These are phyloP conservation scores for Quercus dentata DNA, from an alignment of 306 rosid species.

Conservation along the genomic window DNA sequence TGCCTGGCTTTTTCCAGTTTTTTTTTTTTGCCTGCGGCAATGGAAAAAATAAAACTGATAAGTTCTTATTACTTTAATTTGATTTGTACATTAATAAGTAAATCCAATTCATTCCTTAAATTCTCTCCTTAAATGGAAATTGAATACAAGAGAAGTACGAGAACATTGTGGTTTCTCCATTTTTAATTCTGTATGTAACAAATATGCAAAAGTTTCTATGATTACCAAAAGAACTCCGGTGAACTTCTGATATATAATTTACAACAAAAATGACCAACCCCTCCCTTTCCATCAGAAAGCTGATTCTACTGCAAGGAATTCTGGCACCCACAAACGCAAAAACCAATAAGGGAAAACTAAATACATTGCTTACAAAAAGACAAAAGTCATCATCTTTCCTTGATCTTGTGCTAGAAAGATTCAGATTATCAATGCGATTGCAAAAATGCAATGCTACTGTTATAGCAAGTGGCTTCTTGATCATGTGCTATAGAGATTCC, in stretches of 20 bases:
- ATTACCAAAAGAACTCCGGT: not conserved
- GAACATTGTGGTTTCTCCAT: too few species aligned
- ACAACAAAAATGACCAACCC: not conserved
- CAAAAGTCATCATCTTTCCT: not conserved
- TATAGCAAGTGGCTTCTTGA: not conserved
- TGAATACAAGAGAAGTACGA: too few species aligned
- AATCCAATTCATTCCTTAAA: too few species aligned
- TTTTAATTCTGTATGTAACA: too few species aligned
- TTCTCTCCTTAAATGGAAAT: too few species aligned
- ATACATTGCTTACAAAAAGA: not conserved
- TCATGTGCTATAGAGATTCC: slow-evolving; percentile 6
- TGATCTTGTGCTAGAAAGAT: not conserved
- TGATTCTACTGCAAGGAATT: not conserved
- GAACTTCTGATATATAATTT: not conserved
- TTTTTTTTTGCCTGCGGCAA: too few species aligned
- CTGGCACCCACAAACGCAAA: too few species aligned
- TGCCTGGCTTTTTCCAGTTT: too few species aligned
- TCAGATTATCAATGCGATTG: not conserved
- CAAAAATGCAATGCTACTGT: not conserved
- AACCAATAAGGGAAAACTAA: not conserved
- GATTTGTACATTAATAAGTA: too few species aligned
- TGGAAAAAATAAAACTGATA: too few species aligned
- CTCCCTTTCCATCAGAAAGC: not conserved
- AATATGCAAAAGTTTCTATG: not conserved
- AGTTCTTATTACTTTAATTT: too few species aligned